These are phyloP conservation scores for Cucurbita pepo DNA, from an alignment of 306 rosid genomes.

Conservation along the genomic window DNA sequence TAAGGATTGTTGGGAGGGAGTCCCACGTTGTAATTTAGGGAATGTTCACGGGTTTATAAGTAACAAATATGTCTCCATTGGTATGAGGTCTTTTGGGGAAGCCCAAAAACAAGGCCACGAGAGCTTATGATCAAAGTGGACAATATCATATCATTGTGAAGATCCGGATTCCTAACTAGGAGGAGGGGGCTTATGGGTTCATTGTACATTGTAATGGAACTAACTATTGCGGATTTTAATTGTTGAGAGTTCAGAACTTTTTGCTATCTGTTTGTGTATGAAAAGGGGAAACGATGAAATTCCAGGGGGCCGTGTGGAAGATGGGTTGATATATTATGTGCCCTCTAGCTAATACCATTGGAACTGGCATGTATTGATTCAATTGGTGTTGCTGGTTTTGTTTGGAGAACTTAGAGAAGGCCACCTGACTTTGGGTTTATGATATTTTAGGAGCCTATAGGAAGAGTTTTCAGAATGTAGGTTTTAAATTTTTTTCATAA, in stretches of 20 bases:
- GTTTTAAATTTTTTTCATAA: background rate
- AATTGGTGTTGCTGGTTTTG: background rate
- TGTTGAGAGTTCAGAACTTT: background rate
- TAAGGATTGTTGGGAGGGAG: too few species aligned
- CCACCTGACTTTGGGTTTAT: too few species aligned
- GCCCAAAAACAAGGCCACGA: too few species aligned
- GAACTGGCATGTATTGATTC: background rate
- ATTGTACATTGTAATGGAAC: background rate
- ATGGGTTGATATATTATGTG: background rate
- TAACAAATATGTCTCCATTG: too few species aligned
- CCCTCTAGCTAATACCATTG: background rate
- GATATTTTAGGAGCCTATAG: background rate
- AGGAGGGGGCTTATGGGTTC: too few species aligned
- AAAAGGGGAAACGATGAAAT: background rate
- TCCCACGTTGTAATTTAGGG: too few species aligned
- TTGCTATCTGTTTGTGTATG: background rate
- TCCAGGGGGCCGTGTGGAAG: background rate
- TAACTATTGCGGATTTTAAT: background rate
- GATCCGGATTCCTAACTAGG: too few species aligned
- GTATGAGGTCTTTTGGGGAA: too few species aligned
- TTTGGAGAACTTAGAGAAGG: background rate
- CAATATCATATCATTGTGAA: too few species aligned
- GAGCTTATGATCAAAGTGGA: too few species aligned
- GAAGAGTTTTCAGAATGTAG: background rate
- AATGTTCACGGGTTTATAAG: too few species aligned